Percentiles rank a stretch among this genome's conserved stretches.
phyloP scores from a whole-genome alignment of 1,284 basidiomycete genomes.

The Cutaneotrichosporon sp. region DNA sequence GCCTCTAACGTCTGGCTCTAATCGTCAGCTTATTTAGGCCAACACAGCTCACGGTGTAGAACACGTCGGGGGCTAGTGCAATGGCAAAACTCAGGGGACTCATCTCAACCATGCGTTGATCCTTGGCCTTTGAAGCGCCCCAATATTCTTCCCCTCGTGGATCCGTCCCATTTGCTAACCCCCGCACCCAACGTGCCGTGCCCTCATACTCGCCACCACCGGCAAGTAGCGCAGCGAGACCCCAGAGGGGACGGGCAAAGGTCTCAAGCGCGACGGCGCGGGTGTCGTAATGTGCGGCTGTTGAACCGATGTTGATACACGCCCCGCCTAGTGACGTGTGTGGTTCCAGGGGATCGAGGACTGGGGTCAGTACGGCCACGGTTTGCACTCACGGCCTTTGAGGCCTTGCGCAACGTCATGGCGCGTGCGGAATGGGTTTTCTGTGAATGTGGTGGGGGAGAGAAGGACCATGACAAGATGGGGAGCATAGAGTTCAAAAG shows the following conservation, averaged over 20 bases:
- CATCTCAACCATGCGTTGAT: constrained; percentile 80
- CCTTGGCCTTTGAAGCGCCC: constrained; percentile 70
- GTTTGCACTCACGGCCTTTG: constrained; percentile 47
- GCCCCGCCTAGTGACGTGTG: constrained; percentile 73
- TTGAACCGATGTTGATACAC: constrained; percentile 67
- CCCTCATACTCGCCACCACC: constrained; percentile 62
- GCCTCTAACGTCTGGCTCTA: constrained; percentile 58
- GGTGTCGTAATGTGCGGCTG: constrained; percentile 73
- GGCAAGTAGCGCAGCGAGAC: constrained; percentile 64
- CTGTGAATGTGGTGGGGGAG: constrained; percentile 34
- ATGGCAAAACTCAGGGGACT: constrained; percentile 71
- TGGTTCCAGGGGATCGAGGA: constrained; percentile 66
- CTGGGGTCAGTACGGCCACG: constrained; percentile 20
- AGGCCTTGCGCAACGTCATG: constrained; percentile 62
- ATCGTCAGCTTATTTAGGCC: not conserved
- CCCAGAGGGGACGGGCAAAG: constrained; percentile 74
- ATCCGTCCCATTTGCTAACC: constrained; percentile 66
- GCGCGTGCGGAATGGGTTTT: constrained; percentile 63
- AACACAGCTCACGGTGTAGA: constrained; percentile 59
- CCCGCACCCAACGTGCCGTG: constrained; percentile 63
- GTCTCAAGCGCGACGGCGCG: constrained; percentile 71
- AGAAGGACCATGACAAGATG: constrained; percentile 38
- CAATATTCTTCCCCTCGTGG: constrained; percentile 68
- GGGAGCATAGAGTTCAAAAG: not conserved
- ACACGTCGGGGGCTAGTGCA: constrained; percentile 63